A percentile compares a stretch with the other conserved stretches of the same genome.
phyloP scores from a whole-genome alignment of 306 rosid species.

The Rosa rugosa region DNA sequence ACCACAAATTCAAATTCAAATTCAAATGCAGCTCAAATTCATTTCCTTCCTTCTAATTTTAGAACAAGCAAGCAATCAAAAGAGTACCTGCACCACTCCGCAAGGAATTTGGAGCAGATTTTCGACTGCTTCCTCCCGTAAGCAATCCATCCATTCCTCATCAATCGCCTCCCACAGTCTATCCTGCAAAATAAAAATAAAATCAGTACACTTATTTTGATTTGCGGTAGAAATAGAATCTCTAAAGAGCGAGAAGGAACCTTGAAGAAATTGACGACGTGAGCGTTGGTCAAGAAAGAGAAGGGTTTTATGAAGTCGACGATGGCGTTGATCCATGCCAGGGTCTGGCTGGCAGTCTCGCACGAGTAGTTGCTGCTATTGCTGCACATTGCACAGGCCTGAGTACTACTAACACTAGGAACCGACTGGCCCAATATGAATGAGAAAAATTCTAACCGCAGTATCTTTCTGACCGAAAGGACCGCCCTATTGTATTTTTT shows the following conservation, averaged over 20 bases:
- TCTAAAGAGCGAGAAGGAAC: constrained; percentile 15
- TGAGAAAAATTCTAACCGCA: too few relatives aligned
- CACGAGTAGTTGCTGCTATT: constrained; percentile 46
- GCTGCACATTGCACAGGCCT: neutral
- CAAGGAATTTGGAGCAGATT: constrained; percentile 79
- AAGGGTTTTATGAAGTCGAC: constrained; percentile 56
- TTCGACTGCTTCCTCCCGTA: constrained; percentile 54
- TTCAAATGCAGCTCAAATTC: neutral
- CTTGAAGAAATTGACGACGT: constrained; percentile 86
- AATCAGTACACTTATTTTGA: too few relatives aligned
- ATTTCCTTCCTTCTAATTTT: neutral
- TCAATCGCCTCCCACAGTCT: constrained; percentile 69
- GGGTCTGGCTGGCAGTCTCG: constrained; percentile 49
- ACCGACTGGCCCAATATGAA: too few relatives aligned
- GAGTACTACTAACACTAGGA: neutral
- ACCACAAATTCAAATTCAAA: neutral
- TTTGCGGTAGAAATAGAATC: too few relatives aligned
- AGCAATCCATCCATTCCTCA: constrained; percentile 78
- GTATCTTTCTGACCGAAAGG: too few relatives aligned
- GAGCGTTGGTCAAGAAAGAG: constrained; percentile 51
- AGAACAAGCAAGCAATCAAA: neutral
- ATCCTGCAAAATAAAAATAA: constrained; percentile 32
- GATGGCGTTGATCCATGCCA: constrained; percentile 69
- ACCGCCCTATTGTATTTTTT: too few relatives aligned
- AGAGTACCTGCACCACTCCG: constrained; percentile 61